Conservation (phyloP, 306 rosid genomes). For the Sechiopsis laciniata region DNA sequence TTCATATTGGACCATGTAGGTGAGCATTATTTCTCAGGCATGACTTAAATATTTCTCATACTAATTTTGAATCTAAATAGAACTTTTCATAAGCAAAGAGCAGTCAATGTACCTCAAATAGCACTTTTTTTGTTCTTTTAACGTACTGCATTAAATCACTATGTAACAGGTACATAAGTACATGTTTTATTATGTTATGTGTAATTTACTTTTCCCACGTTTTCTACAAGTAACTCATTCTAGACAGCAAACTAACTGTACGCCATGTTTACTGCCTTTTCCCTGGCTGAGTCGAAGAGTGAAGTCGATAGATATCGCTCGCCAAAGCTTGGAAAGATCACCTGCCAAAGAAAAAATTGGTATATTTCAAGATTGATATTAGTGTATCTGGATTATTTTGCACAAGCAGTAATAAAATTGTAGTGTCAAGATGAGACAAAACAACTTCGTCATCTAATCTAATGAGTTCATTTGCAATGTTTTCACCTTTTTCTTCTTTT, state of each 20-base stretch:
- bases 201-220: not conserved
- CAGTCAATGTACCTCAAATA: not conserved
- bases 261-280: slow-evolving; percentile 52
- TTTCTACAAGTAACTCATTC: not conserved
- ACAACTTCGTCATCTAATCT: too few species aligned
- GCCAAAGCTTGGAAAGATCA: slow-evolving; percentile 60
- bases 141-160: not conserved
- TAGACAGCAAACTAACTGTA: not conserved
- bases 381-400: not conserved
- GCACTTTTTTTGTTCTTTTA: not conserved
- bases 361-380: not conserved
- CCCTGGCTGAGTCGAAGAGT: slow-evolving; percentile 51
- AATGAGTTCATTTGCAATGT: not conserved
- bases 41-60: too few species aligned
- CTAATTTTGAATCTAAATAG: too few species aligned
- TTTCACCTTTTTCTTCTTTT: not conserved
- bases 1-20: too few species aligned
- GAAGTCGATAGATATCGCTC: slow-evolving; percentile 60
- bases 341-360: slow-evolving; percentile 28
- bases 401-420: not conserved
- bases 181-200: not conserved
- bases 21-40: too few species aligned
- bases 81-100: not conserved
- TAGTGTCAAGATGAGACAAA: not conserved
- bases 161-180: not conserved